Conservation (phyloP, 306 rosid species). For the Cicer yamashitae region DNA sequence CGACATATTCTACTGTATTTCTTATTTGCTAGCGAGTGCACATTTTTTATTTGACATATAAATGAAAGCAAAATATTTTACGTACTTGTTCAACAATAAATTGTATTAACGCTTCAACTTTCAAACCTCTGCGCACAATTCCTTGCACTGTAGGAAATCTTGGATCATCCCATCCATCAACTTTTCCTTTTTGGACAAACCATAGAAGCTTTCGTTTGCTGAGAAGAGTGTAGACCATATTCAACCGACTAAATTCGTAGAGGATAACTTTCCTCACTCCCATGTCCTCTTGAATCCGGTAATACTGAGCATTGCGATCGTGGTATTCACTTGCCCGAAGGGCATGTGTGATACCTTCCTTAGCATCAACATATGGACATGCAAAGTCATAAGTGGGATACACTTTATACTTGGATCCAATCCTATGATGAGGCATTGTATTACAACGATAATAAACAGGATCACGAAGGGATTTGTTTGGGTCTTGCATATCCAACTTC, state of each 20-base stretch:
- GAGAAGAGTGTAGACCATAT: constrained; percentile 94
- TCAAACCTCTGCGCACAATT: constrained; percentile 90
- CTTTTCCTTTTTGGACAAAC: constrained; percentile 94
- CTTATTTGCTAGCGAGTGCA: constrained; percentile 36
- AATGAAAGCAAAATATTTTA: constrained; percentile 31
- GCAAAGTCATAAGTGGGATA: constrained; percentile 96
- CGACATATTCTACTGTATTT: not conserved
- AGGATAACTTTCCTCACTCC: constrained; percentile 74
- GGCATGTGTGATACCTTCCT: constrained; percentile 88
- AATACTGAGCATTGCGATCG: constrained; percentile 89
- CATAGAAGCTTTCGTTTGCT: constrained; percentile 94
- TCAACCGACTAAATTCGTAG: constrained; percentile 90
- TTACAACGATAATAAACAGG: constrained; percentile 98
- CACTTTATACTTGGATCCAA: constrained; percentile 86
- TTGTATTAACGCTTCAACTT: constrained; percentile 83
- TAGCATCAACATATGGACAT: constrained; percentile 94
- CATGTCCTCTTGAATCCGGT: constrained; percentile 85
- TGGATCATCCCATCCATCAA: constrained; percentile 97
- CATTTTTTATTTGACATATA: constrained; percentile 1
- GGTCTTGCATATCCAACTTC: constrained; percentile 93
- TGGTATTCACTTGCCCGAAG: constrained; percentile 96
- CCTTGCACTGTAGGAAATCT: constrained; percentile 97
- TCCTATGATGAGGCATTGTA: constrained; percentile 86
- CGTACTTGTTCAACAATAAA: constrained; percentile 93
- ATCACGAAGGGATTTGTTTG: constrained; percentile 88